A percentile compares a stretch with the other conserved stretches of the same genome.
Conservation (phyloP, 352 stramenopile genomes). For the Phytophthora tubulina region DNA sequence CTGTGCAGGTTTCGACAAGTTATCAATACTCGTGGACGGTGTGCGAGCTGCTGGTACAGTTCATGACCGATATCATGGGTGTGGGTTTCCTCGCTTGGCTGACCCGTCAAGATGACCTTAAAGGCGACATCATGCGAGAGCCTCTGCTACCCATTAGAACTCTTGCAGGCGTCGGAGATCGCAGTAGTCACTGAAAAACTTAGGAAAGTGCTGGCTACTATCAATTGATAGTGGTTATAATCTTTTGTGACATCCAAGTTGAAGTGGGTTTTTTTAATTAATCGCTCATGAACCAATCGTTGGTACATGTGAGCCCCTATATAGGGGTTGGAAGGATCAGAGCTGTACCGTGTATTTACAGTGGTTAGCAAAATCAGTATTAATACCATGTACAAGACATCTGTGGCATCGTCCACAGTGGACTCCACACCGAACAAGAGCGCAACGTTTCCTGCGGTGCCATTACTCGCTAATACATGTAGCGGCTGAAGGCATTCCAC, state of each 20-base stretch:
- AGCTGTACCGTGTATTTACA: not conserved
- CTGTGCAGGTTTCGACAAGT: not conserved
- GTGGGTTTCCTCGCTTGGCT: slow-evolving; percentile 15
- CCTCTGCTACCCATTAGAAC: slow-evolving; percentile 8
- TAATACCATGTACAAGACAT: slow-evolving; percentile 4
- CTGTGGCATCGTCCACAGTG: not conserved
- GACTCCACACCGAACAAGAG: slow-evolving; percentile 7
- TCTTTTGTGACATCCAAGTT: not conserved
- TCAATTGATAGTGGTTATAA: too few relatives aligned
- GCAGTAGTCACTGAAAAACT: too few relatives aligned
- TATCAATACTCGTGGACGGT: slow-evolving; percentile 4
- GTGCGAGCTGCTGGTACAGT: slow-evolving; percentile 14
- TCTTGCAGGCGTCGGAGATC: too few relatives aligned
- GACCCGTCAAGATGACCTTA: not conserved
- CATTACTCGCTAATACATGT: not conserved
- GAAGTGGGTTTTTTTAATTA: not conserved
- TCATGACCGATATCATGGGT: slow-evolving; percentile 20
- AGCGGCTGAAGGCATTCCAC: not conserved
- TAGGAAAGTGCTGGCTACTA: too few relatives aligned
- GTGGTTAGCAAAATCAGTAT: too few relatives aligned
- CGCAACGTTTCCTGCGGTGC: slow-evolving; percentile 22
- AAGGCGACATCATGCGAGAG: slow-evolving; percentile 4
- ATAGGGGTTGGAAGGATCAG: too few relatives aligned
- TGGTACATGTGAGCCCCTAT: too few relatives aligned
- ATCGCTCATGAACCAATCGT: too few relatives aligned